Base-by-base conservation (phyloP, 768 basidiomycete species). In the Tricholoma flavovirens region DNA sequence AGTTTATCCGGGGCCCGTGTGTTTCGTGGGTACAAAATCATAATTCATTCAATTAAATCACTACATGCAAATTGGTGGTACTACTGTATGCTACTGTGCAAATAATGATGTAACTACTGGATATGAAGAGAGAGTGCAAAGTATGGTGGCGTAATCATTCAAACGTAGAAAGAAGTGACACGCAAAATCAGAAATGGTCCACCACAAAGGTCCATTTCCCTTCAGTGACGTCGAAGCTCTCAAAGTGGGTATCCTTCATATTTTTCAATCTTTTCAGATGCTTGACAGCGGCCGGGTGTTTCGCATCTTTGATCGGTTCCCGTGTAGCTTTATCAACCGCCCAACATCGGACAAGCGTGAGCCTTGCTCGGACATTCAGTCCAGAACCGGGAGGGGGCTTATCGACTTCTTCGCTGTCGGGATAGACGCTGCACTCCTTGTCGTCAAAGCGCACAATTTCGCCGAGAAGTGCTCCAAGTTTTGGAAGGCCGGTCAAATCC, bases 141-240 rank as follows among this genome's bases (percentile, higher is more conserved):
- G 7, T 7, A n/a, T 17, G 24, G 12, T 43, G 55, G 48, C 42
- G 49, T 22, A 32, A 54, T 30, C n/a, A n/a, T n/a, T n/a, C n/a
- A n/a, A n/a, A 55, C 50, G 10, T 30, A 51, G 33, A 57, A 50
- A 54, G 46, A 50, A 55, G 36, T 33, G 11, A n/a, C 33, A 33
- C 33, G 43, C 5, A 15, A 30, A 36, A 42, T 80, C 71, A 92
- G 77, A 98, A 99, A 74, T 96, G 93, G 67, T 93, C 86, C 59
- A 98, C 97, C 29, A 79, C 84, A 73, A 99, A 98, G 50, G 84
- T 88, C 96, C 96, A 98, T 71, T 82, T 86, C 51, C 97, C 97
- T 63, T 85, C 83, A 62, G 76, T 76, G 53, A 84, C 78, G 56
- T 93, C 87, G 69, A 90, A 98, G 64, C 73, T 73, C 67, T 90